These are phyloP conservation scores for Epichloe scottii DNA, from an alignment of 2,329 filamentous ascomycete genomes.

Conservation along the genomic window DNA sequence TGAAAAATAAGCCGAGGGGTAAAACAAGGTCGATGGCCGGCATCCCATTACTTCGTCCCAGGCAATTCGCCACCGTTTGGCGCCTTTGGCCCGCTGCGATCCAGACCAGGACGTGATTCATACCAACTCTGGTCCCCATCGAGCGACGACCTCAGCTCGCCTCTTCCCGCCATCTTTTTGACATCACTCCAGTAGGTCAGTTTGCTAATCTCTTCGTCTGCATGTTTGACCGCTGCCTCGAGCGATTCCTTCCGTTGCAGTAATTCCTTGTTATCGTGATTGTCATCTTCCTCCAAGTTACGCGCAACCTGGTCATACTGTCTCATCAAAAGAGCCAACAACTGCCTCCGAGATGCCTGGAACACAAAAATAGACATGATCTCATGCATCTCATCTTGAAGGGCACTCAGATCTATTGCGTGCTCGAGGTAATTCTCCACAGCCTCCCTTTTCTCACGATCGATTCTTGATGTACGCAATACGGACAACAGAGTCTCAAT, in stretches of 20 bases:
- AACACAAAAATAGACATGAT: conserved; percentile 84
- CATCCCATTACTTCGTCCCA: background rate
- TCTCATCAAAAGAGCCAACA: conserved; percentile 59
- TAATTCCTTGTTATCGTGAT: conserved; percentile 19
- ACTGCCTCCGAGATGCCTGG: conserved; percentile 68
- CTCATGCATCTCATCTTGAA: conserved; percentile 67
- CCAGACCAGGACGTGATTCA: conserved; percentile 36
- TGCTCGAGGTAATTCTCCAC: conserved; percentile 72
- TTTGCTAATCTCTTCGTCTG: conserved; percentile 66
- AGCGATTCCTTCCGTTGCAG: conserved; percentile 50
- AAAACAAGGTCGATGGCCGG: background rate
- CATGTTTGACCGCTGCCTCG: conserved; percentile 60
- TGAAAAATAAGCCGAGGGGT: background rate
- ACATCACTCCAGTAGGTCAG: conserved; percentile 85
- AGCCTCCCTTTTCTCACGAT: conserved; percentile 81
- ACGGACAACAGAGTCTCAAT: conserved; percentile 56
- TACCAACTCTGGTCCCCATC: conserved; percentile 24
- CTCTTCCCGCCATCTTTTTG: conserved; percentile 50
- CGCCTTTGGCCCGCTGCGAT: conserved; percentile 36
- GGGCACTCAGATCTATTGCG: conserved; percentile 61
- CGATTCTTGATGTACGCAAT: conserved; percentile 61
- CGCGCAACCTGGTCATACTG: conserved; percentile 32
- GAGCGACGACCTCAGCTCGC: conserved; percentile 32
- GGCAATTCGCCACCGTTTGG: conserved; percentile 16
- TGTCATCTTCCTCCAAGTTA: conserved; percentile 25